Conservation (phyloP, 495 filamentous ascomycete genomes). For the Podospora bellae-mahoneyi region DNA sequence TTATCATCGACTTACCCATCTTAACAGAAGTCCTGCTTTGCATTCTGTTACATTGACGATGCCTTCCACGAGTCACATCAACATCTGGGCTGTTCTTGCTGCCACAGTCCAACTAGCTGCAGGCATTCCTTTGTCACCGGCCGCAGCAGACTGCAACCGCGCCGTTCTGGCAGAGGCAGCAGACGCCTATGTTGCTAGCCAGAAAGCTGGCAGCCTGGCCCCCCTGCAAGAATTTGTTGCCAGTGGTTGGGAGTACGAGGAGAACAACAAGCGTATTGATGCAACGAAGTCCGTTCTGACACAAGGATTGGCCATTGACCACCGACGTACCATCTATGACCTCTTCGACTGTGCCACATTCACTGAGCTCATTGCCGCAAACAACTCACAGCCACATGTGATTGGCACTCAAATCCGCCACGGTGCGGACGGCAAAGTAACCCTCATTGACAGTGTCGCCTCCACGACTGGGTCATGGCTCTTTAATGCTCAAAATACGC, state of each 20-base stretch:
- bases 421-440: conserved; percentile 24
- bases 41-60: not conserved
- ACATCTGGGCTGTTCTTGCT: conserved; percentile 4
- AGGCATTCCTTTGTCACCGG: conserved; percentile 1
- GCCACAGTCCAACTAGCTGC: not conserved
- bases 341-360: conserved; percentile 35
- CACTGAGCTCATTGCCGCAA: conserved; percentile 39
- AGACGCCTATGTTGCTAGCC: conserved; percentile 42
- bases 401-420: conserved; percentile 44
- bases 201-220: conserved; percentile 33
- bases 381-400: conserved; percentile 35
- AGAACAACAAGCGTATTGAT: conserved; percentile 34
- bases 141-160: conserved; percentile 21
- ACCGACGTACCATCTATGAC: conserved; percentile 35
- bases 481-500: conserved; percentile 41
- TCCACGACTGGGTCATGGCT: conserved; percentile 42
- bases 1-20: not conserved
- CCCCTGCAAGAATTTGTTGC: conserved; percentile 17
- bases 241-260: conserved; percentile 21
- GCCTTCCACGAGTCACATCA: not conserved
- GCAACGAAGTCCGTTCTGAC: conserved; percentile 31
- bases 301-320: conserved; percentile 30
- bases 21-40: not conserved
- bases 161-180: conserved; percentile 35
- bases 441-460: conserved; percentile 39